Conservation (phyloP, 2,329 filamentous ascomycete genomes). For the Didymellaceae sp. region DNA sequence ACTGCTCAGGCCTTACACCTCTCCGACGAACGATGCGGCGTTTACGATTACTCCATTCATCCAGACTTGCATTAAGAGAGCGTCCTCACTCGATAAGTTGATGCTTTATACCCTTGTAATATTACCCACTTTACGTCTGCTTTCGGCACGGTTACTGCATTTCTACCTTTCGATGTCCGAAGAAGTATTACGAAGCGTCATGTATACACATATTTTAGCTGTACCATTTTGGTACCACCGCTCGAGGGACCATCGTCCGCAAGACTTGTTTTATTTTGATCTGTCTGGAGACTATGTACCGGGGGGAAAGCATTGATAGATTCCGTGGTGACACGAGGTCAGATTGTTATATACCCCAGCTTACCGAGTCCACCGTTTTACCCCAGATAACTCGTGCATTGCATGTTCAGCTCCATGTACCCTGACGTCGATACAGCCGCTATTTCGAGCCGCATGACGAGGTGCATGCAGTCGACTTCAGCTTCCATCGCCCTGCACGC, state of each 20-base stretch:
- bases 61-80: slow-evolving; percentile 31
- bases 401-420: slow-evolving; percentile 3
- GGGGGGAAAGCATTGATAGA: slow-evolving; percentile 3
- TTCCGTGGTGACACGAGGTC: not conserved
- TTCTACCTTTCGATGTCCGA: not conserved
- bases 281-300: not conserved
- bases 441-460: slow-evolving; percentile 10
- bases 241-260: not conserved
- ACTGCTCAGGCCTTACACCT: slow-evolving; percentile 41
- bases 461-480: slow-evolving; percentile 1
- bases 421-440: slow-evolving; percentile 4
- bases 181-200: slow-evolving; percentile 12
- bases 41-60: slow-evolving; percentile 46
- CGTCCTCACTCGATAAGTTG: slow-evolving; percentile 40
- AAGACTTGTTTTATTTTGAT: not conserved
- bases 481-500: not conserved
- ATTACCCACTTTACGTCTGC: slow-evolving; percentile 3
- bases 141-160: slow-evolving; percentile 2
- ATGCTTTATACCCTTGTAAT: slow-evolving; percentile 35
- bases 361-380: not conserved
- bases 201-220: slow-evolving; percentile 14
- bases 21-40: slow-evolving; percentile 45
- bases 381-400: not conserved
- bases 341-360: slow-evolving; percentile 4
- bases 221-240: not conserved